phyloP scores from a whole-genome alignment of 2,329 filamentous ascomycete genomes.

The Aspergillus fischeri region DNA sequence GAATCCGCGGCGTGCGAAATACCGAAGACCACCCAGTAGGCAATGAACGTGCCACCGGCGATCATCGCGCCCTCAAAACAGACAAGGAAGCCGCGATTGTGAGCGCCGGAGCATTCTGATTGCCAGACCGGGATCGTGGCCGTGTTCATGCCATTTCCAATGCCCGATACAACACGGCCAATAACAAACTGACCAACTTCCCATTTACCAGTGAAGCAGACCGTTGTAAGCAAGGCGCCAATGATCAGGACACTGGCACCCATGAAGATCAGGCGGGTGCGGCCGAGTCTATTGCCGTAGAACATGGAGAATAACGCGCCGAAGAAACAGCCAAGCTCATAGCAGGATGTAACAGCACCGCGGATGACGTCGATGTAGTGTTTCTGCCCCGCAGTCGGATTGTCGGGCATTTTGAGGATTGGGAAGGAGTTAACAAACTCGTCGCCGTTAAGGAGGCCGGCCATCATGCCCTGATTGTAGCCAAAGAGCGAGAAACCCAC shows the following conservation, averaged over 20 bases:
- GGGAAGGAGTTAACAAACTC: constrained; percentile 24
- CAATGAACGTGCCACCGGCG: constrained; percentile 29
- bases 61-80: constrained; percentile 33
- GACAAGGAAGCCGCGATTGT: constrained; percentile 33
- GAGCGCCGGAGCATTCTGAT: constrained; percentile 31
- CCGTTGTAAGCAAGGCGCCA: constrained; percentile 28
- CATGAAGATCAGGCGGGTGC: constrained; percentile 46
- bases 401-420: constrained; percentile 14
- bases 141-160: constrained; percentile 35
- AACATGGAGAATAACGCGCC: constrained; percentile 29
- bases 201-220: constrained; percentile 19
- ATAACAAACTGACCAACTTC: constrained; percentile 40
- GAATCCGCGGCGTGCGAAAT: constrained; percentile 28
- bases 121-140: constrained; percentile 40
- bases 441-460: constrained; percentile 25
- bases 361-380: constrained; percentile 42
- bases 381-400: constrained; percentile 26
- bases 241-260: constrained; percentile 48
- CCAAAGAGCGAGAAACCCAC: constrained; percentile 51
- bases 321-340: constrained; percentile 46
- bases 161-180: constrained; percentile 35
- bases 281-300: constrained; percentile 29
- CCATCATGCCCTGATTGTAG: constrained; percentile 35
- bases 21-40: constrained; percentile 36
- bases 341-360: constrained; percentile 50